A percentile compares a stretch with the other conserved stretches of the same genome.
Evolutionary conservation across 2,329 filamentous ascomycete species (phyloP).

Genomic region (Penicillium palitans): DNA sequence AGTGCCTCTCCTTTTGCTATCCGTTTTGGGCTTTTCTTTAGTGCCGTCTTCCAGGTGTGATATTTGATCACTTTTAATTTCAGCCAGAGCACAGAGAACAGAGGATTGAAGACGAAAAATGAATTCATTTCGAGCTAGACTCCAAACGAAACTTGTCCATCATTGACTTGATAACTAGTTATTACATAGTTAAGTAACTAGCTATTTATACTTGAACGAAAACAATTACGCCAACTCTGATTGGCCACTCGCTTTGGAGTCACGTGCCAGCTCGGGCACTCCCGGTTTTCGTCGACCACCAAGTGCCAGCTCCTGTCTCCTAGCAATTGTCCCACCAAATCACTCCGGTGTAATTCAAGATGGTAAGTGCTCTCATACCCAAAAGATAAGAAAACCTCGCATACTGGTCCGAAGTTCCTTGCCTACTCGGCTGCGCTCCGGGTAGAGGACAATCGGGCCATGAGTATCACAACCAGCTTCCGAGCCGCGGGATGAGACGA

Average conservation of each 20-base stretch:
- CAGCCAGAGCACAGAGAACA: not conserved
- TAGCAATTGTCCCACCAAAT: slow-evolving; percentile 31
- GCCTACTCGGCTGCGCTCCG: not conserved
- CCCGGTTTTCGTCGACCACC: slow-evolving; percentile 40
- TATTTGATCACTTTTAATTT: too few relatives aligned
- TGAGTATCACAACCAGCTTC: slow-evolving; percentile 7
- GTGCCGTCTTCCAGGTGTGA: too few relatives aligned
- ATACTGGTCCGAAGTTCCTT: not conserved
- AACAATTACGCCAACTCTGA: slow-evolving; percentile 23
- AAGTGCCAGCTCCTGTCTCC: slow-evolving; percentile 21
- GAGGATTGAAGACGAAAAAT: not conserved
- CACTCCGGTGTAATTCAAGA: slow-evolving; percentile 29
- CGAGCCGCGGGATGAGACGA: slow-evolving; percentile 17
- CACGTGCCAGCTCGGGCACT: slow-evolving; percentile 30
- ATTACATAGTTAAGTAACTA: too few relatives aligned
- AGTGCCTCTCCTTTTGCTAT: not conserved
- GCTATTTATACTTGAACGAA: not conserved
- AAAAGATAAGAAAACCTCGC: too few relatives aligned
- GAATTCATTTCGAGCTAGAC: not conserved
- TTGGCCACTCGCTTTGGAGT: slow-evolving; percentile 26
- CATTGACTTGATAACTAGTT: not conserved
- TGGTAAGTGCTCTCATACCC: slow-evolving; percentile 29
- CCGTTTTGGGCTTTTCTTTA: not conserved
- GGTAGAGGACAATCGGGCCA: slow-evolving; percentile 6
- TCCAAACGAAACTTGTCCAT: not conserved